Evolutionary conservation across 441 rosid species (phyloP).

Genomic region (California macrophylla): DNA sequence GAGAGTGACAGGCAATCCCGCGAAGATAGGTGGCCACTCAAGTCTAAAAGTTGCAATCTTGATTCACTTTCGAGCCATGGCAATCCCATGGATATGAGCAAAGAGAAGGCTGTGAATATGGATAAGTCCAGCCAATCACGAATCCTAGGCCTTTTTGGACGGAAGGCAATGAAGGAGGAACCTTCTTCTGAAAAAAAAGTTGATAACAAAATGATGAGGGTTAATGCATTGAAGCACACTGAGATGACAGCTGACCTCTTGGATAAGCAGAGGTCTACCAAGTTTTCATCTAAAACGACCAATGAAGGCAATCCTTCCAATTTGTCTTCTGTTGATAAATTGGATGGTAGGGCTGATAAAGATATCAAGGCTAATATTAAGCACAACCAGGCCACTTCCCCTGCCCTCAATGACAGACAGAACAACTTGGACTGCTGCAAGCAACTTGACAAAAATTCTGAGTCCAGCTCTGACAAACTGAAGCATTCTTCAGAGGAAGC

Average conservation of each 20-base stretch:
- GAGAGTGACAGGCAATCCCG: conserved; percentile 35
- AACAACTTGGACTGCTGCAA: conserved; percentile 10
- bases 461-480: conserved; percentile 18
- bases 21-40: conserved; percentile 28
- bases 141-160: conserved; percentile 65
- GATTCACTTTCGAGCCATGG: conserved; percentile 26
- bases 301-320: conserved; percentile 27
- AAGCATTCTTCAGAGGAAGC: conserved; percentile 27
- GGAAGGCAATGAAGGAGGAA: conserved; percentile 33
- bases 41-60: conserved; percentile 45
- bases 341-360: conserved; percentile 15
- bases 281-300: conserved; percentile 35
- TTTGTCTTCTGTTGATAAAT: conserved; percentile 20
- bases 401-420: conserved; percentile 15
- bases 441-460: conserved; percentile 17
- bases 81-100: conserved; percentile 22
- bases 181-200: conserved; percentile 23
- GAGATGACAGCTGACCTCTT: conserved; percentile 74
- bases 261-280: conserved; percentile 86
- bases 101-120: conserved; percentile 39
- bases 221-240: conserved; percentile 59
- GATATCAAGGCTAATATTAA: conserved; percentile 17
- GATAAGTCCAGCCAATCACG: conserved; percentile 37
- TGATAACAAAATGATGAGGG: conserved; percentile 26
- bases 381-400: conserved; percentile 11